Percentiles rank a stretch among this genome's conserved stretches.
Evolutionary conservation across 257 asterid genomes (phyloP).

Genomic region (Lycium ferocissimum): DNA sequence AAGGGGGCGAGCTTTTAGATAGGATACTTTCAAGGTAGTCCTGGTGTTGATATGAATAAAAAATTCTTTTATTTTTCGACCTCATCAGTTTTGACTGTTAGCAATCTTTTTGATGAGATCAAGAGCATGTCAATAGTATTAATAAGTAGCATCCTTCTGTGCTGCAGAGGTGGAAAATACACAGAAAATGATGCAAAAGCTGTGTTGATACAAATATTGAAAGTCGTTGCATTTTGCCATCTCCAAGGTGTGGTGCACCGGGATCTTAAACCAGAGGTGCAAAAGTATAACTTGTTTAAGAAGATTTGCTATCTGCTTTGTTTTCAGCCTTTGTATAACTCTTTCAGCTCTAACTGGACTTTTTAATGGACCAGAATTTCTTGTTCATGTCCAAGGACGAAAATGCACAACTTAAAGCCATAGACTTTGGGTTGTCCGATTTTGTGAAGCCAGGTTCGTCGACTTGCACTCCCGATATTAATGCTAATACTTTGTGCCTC

Average conservation of each 20-base stretch:
- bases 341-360: slow-evolving; percentile 44
- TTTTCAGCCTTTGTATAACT: not conserved
- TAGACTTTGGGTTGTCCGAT: slow-evolving; percentile 43
- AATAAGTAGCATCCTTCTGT: slow-evolving; percentile 25
- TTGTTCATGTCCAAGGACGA: slow-evolving; percentile 38
- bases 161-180: slow-evolving; percentile 68
- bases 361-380: slow-evolving; percentile 48
- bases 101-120: not conserved
- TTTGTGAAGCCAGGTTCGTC: slow-evolving; percentile 45
- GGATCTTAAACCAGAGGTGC: slow-evolving; percentile 78
- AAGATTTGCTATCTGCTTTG: not conserved
- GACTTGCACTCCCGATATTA: not conserved
- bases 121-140: not conserved
- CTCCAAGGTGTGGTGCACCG: slow-evolving; percentile 86
- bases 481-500: not conserved
- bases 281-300: slow-evolving; percentile 19
- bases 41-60: not conserved
- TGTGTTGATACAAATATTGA: slow-evolving; percentile 64
- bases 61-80: not conserved
- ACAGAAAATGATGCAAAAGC: slow-evolving; percentile 68
- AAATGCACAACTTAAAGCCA: slow-evolving; percentile 40
- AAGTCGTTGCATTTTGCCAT: slow-evolving; percentile 63
- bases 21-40: slow-evolving; percentile 62
- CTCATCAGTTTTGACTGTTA: not conserved
- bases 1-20: slow-evolving; percentile 73